Conservation (phyloP, 208 protist genomes). For the Trypanosomatidae sp. region DNA sequence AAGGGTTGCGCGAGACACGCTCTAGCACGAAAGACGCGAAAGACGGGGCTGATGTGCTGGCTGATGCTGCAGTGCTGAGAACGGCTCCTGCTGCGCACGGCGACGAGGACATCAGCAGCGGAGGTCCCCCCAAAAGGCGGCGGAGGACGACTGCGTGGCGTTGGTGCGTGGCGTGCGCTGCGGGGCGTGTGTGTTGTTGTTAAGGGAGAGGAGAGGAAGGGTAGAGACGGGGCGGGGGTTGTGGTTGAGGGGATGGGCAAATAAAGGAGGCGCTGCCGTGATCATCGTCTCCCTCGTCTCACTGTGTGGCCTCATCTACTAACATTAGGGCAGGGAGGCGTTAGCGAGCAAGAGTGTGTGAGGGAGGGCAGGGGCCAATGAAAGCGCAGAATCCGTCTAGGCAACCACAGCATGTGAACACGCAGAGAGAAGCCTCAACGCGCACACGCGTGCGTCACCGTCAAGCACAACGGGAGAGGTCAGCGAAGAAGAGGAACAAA, state of each 20-base stretch:
- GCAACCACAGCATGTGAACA: neutral
- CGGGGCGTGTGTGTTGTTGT: neutral
- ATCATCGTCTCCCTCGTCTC: neutral
- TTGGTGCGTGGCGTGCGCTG: neutral
- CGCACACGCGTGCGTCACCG: neutral
- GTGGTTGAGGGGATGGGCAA: neutral
- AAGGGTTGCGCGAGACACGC: constrained; percentile 32
- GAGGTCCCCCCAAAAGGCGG: neutral
- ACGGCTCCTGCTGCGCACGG: neutral
- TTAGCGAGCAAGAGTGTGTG: neutral
- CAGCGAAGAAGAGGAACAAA: constrained; percentile 6
- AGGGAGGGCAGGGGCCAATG: neutral
- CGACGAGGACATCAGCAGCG: neutral
- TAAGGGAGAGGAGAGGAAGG: neutral
- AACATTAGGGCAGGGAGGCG: neutral
- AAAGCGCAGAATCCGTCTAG: neutral
- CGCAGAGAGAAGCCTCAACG: neutral
- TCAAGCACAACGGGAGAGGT: constrained; percentile 13
- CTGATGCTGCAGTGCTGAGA: neutral
- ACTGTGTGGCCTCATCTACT: too few species aligned
- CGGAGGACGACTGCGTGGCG: neutral
- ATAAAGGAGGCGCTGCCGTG: neutral
- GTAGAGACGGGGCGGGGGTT: neutral
- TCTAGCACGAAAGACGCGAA: constrained; percentile 47
- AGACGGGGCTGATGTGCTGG: constrained; percentile 1